Percentiles rank a stretch among this genome's conserved stretches.
Evolutionary conservation across 495 filamentous ascomycete genomes (phyloP).

Genomic region (Trypethelium eluteriae): DNA sequence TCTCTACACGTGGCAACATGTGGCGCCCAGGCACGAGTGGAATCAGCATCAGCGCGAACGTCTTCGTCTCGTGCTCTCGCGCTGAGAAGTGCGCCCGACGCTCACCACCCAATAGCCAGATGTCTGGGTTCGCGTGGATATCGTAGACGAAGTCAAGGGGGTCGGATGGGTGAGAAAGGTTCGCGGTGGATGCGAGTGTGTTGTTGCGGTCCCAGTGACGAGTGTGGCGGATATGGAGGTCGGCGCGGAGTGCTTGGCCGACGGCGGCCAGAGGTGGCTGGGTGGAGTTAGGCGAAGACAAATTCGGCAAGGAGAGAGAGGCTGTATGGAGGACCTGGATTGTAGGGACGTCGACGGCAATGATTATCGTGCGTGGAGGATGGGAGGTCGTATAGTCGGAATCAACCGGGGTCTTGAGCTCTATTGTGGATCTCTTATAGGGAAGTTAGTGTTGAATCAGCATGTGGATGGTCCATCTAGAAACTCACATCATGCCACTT

Average conservation of each 20-base stretch:
- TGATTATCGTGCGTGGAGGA: conserved; percentile 44
- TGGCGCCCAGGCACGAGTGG: conserved; percentile 71
- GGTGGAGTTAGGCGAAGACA: conserved; percentile 29
- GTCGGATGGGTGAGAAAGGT: background rate
- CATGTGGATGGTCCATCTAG: background rate
- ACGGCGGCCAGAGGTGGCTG: conserved; percentile 44
- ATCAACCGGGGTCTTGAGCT: conserved; percentile 9
- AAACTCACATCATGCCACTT: conserved; percentile 33
- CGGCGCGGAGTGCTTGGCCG: conserved; percentile 63
- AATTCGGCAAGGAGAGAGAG: conserved; percentile 51
- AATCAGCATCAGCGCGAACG: conserved; percentile 60
- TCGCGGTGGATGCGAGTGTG: conserved; percentile 19
- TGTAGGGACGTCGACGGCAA: conserved; percentile 79
- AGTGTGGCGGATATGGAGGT: conserved; percentile 67
- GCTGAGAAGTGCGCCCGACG: conserved; percentile 69
- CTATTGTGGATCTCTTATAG: conserved; percentile 13
- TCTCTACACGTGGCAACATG: conserved; percentile 69
- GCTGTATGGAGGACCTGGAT: conserved; percentile 78
- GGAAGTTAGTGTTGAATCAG: background rate
- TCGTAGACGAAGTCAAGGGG: conserved; percentile 73
- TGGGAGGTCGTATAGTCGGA: conserved; percentile 15
- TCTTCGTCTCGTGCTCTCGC: conserved; percentile 42
- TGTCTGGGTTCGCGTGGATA: conserved; percentile 63
- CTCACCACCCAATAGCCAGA: conserved; percentile 78
- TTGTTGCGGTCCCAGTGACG: conserved; percentile 59